These are phyloP conservation scores for Lophiotrema nucula DNA, from an alignment of 495 filamentous ascomycete genomes.

Conservation along the genomic window DNA sequence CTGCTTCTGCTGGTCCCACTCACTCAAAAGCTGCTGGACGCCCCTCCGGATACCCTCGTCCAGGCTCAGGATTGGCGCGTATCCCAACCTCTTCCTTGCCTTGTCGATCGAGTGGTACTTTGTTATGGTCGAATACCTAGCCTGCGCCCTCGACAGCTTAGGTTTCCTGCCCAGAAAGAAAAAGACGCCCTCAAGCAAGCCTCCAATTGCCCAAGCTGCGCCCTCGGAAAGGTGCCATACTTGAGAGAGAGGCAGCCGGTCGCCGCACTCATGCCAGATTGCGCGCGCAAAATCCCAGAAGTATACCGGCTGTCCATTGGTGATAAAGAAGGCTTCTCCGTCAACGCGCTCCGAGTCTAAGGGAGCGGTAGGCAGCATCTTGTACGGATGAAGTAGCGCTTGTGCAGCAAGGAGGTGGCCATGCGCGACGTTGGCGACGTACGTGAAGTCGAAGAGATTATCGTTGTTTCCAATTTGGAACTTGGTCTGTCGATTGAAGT, in stretches of 20 bases:
- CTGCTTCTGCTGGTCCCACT: constrained; percentile 35
- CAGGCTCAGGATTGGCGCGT: constrained; percentile 68
- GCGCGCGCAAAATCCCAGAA: constrained; percentile 92
- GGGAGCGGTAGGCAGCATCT: constrained; percentile 53
- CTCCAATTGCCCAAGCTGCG: constrained; percentile 64
- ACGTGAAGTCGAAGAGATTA: constrained; percentile 85
- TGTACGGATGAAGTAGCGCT: constrained; percentile 63
- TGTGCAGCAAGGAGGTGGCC: constrained; percentile 70
- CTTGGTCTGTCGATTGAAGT: constrained; percentile 62
- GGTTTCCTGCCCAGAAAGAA: constrained; percentile 69
- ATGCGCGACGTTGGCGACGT: constrained; percentile 75
- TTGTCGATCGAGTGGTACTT: constrained; percentile 84
- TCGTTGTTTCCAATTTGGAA: constrained; percentile 87
- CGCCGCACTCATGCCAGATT: constrained; percentile 61
- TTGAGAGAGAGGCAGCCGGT: constrained; percentile 41
- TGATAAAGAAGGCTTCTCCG: constrained; percentile 93
- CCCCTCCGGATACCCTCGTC: constrained; percentile 71
- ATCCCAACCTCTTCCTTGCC: constrained; percentile 75
- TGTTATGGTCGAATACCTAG: constrained; percentile 77
- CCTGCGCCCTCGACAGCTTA: constrained; percentile 69
- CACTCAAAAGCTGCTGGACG: constrained; percentile 64
- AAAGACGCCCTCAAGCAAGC: constrained; percentile 65
- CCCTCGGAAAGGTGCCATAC: constrained; percentile 68
- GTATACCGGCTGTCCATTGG: constrained; percentile 86
- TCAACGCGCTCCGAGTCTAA: constrained; percentile 79